Base-by-base conservation (phyloP, 1,284 basidiomycete genomes). In the Fistulina hepatica region DNA sequence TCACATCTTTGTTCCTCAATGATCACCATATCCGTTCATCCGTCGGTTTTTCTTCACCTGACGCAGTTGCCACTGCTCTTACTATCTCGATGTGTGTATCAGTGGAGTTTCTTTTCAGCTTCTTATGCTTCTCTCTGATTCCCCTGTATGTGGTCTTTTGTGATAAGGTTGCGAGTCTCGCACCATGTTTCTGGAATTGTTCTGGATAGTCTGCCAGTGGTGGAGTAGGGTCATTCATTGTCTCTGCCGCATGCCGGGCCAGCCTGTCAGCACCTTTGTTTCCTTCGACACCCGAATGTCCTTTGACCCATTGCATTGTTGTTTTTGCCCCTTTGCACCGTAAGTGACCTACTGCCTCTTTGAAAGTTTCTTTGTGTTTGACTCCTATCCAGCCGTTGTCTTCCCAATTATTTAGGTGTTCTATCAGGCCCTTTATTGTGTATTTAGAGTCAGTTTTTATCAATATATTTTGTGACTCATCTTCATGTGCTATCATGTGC, bases 251-350 rank as follows among this genome's bases (percentile, higher is more conserved):
- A 3, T 35, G 16, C 3, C 23, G 24, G 1, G 49, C 49, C 4
- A 43, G 35, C 32, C 21, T 23, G 33, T 49, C 42, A 2, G 49
- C 46, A 12, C 19, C 37, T 20, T 48, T 44, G 21, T 49, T 49
- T 33, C 42, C 42, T 3, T 15, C 27, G 17, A 42, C 23, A 17
- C 36, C 36, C 9, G 24, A 33, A 21, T 46, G 48, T 2, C 46
- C 44, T 40, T 49, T 51, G 4, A 47, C 34, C 46, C 47, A 48
- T 32, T 44, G 11, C 20, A 50, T 36, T n/a, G 25, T 28, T 13
- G 43, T 49, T 8, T 23, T 13, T 6, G 39, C 46, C 2, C 26
- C 20, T 17, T 39, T 5, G 21, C 33, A 17, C 15, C 42, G 15
- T 20, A 43, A 6, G 8, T 20, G 20, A 7, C 38, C 16, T 5